Evolutionary conservation across 371 early-diverging fungal species (phyloP).

Genomic region (Syncephalis plumigaleata): DNA sequence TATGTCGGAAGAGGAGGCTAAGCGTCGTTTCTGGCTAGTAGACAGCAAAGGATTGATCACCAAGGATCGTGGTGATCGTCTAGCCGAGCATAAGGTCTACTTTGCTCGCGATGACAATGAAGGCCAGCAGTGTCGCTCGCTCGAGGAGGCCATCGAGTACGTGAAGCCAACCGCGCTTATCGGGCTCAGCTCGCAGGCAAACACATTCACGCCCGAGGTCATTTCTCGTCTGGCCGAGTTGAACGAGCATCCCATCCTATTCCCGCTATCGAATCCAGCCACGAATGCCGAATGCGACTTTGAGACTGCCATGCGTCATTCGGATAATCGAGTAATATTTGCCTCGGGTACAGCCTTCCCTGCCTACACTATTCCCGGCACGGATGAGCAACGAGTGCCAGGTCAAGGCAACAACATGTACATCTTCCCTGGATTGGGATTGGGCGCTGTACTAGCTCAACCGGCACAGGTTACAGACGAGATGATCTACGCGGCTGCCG

Average conservation of each 20-base stretch:
- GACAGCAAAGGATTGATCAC: conserved; percentile 78
- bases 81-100: conserved; percentile 63
- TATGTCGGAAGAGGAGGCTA: conserved; percentile 51
- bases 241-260: conserved; percentile 72
- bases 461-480: conserved; percentile 51
- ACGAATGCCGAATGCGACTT: conserved; percentile 84
- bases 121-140: conserved; percentile 41
- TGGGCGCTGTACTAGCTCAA: conserved; percentile 59
- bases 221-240: conserved; percentile 28
- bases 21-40: conserved; percentile 59
- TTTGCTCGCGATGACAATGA: conserved; percentile 64
- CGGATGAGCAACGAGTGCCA: conserved; percentile 33
- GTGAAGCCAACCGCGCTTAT: conserved; percentile 65
- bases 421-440: conserved; percentile 79
- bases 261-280: conserved; percentile 82
- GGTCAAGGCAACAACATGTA: conserved; percentile 92
- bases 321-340: conserved; percentile 68
- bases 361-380: conserved; percentile 16
- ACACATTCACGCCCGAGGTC: conserved; percentile 46
- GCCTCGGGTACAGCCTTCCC: conserved; percentile 91
- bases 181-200: conserved; percentile 58
- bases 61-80: conserved; percentile 61
- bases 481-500: conserved; percentile 63
- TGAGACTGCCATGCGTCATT: conserved; percentile 64
- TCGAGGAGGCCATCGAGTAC: conserved; percentile 54